These are phyloP conservation scores for Cyberlindnera misumaiensis DNA, from an alignment of 805 yeast genomes.

Conservation along the genomic window DNA sequence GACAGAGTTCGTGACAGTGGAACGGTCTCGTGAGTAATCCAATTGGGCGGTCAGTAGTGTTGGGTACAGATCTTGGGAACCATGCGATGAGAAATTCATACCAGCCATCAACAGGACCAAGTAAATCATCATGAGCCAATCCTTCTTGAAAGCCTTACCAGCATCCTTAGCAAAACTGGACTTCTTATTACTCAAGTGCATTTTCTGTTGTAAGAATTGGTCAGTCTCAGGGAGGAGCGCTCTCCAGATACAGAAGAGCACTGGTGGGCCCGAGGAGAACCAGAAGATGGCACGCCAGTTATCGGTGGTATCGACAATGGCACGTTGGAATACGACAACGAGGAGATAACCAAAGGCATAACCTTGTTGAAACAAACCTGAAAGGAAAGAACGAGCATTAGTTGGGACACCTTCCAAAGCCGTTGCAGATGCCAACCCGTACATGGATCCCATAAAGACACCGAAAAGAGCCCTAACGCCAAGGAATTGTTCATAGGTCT, in stretches of 20 bases:
- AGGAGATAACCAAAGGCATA: slow-evolving; percentile 64
- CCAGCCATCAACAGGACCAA: slow-evolving; percentile 55
- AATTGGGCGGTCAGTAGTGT: slow-evolving; percentile 45
- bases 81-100: slow-evolving; percentile 56
- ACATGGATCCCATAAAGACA: slow-evolving; percentile 44
- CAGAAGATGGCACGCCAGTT: slow-evolving; percentile 64
- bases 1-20: slow-evolving; percentile 50
- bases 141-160: slow-evolving; percentile 30
- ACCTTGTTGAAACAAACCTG: slow-evolving; percentile 76
- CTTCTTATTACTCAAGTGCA: slow-evolving; percentile 26
- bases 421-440: slow-evolving; percentile 37
- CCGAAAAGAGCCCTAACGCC: slow-evolving; percentile 62
- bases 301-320: slow-evolving; percentile 45
- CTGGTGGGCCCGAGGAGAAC: slow-evolving; percentile 59
- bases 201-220: slow-evolving; percentile 37
- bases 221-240: slow-evolving; percentile 44
- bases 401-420: slow-evolving; percentile 42
- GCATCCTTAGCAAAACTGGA: slow-evolving; percentile 29
- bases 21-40: slow-evolving; percentile 32
- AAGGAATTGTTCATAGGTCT: slow-evolving; percentile 48
- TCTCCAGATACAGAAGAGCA: slow-evolving; percentile 36
- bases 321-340: slow-evolving; percentile 60
- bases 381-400: slow-evolving; percentile 48
- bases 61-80: slow-evolving; percentile 58
- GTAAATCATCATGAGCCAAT: slow-evolving; percentile 57